These are phyloP conservation scores for Talaromyces marneffei DNA, from an alignment of 2,329 filamentous ascomycete genomes.

Conservation along the genomic window DNA sequence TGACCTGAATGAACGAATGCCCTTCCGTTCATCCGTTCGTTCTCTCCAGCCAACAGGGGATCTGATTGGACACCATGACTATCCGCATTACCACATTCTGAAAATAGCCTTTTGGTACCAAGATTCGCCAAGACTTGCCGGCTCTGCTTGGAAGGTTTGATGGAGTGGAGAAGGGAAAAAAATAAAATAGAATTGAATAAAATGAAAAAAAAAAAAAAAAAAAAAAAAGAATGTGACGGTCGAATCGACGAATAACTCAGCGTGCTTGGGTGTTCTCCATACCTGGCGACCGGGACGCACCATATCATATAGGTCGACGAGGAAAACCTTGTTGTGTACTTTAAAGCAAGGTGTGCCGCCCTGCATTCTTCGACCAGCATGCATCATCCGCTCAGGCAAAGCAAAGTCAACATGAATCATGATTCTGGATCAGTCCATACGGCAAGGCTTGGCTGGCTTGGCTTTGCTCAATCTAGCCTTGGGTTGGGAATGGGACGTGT, in stretches of 20 bases:
- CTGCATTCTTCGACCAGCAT: neutral
- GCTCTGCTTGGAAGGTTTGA: neutral
- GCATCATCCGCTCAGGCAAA: neutral
- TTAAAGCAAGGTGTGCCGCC: neutral
- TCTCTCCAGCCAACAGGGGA: neutral
- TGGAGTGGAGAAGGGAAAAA: neutral
- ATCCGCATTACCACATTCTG: neutral
- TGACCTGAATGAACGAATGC: neutral
- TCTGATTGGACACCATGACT: neutral
- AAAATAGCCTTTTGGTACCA: neutral
- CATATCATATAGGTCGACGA: neutral
- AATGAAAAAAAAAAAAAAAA: no score
- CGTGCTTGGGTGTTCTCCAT: neutral
- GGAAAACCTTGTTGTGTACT: neutral
- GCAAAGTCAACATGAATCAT: neutral
- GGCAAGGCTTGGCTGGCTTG: neutral
- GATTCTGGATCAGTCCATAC: neutral
- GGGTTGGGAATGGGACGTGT: neutral
- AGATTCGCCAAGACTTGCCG: neutral
- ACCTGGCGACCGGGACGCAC: neutral
- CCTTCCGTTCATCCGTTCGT: neutral
- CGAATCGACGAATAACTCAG: neutral
- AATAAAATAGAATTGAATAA: no score
- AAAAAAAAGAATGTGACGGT: neutral
- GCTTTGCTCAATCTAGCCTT: neutral